These are phyloP conservation scores for Candida sojae DNA, from an alignment of 1,139 yeast genomes.

Conservation along the genomic window DNA sequence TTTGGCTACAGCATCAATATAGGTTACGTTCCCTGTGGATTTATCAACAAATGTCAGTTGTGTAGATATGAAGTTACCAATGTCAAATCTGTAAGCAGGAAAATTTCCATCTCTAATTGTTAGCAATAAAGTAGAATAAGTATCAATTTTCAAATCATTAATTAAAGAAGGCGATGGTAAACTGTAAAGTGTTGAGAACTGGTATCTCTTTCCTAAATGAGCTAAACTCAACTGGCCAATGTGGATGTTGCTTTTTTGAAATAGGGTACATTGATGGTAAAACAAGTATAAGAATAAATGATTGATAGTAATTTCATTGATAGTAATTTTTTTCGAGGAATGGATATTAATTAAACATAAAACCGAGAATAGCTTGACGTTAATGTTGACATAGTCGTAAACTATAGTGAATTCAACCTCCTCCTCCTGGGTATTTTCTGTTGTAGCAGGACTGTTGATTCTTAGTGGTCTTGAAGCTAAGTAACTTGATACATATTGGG, in stretches of 20 bases:
- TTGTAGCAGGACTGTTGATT: conserved; percentile 1
- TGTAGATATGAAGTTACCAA: conserved; percentile 10
- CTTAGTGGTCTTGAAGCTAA: conserved; percentile 8
- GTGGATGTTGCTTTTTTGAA: conserved; percentile 4
- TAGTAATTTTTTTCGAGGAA: conserved; percentile 4
- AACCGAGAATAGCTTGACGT: conserved; percentile 14
- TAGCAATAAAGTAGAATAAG: conserved; percentile 12
- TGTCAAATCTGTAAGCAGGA: conserved; percentile 6
- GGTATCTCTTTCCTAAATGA: conserved; percentile 16
- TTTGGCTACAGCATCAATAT: conserved; percentile 10
- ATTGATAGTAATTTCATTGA: conserved; percentile 12
- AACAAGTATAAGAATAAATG: conserved; percentile 15
- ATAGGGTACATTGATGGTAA: conserved; percentile 13
- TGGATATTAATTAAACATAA: conserved; percentile 12
- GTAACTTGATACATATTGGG: conserved; percentile 11
- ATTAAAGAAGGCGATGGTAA: conserved; percentile 6
- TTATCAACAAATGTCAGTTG: conserved; percentile 9
- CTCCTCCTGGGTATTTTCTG: conserved; percentile 2
- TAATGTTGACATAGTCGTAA: conserved; percentile 13
- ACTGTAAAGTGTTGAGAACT: conserved; percentile 6
- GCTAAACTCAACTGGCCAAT: conserved; percentile 15
- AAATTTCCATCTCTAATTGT: conserved; percentile 3
- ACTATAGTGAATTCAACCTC: conserved; percentile 11
- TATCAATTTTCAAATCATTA: conserved; percentile 10
- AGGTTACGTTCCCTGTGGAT: conserved; percentile 14